Base-by-base conservation (phyloP, 345 rosid species). In the Leavenworthia alabamica region DNA sequence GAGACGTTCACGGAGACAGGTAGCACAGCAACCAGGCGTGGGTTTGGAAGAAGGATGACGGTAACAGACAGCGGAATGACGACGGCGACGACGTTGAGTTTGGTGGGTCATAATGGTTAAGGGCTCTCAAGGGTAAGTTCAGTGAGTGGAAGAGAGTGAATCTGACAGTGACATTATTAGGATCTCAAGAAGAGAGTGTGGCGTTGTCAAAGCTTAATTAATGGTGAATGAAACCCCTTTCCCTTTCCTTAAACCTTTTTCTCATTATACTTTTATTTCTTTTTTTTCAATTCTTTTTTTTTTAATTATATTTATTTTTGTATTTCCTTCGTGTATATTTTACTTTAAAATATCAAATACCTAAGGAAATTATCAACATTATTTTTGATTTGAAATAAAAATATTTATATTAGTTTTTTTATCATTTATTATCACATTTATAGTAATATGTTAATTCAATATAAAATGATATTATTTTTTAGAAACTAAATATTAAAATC, bases 61-160 rank as follows among this genome's bases (percentile, higher is more conserved):
- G 22, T 20, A 2, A 20, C 2, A 20, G 22, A 51, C 66, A 48
- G 78, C 45, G 56, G 81, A 58, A 59, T 24, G 70, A 20, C 2
- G 22, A 20, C 22, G 2, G 22, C 22, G 22, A 20, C 22, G 22
- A 2, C 2, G 22, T 2, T 20, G 22, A 20, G 22, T 20, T 20
- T 20, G 22, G 59, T 56, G 59, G 61, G 73, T 78, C 87, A 80
- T n/a, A n/a, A n/a, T 83, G 43, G 76, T 63, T 73, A 5, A 37
- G 42, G 8, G 17, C 47, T 16, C 47, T 16, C 5, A 29, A n/a
- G 32, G 62, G 56, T 2, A 8, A 6, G 60, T 33, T 60, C 60
- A 60, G 76, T 29, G 62, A 56, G 26, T 8, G 8, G 61, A 10
- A 51, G 64, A 22, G 62, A n/a, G 48, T 29, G 49, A 67, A 47